Conservation (phyloP, 1,284 basidiomycete genomes). For the Fomitopsis pinicola region DNA sequence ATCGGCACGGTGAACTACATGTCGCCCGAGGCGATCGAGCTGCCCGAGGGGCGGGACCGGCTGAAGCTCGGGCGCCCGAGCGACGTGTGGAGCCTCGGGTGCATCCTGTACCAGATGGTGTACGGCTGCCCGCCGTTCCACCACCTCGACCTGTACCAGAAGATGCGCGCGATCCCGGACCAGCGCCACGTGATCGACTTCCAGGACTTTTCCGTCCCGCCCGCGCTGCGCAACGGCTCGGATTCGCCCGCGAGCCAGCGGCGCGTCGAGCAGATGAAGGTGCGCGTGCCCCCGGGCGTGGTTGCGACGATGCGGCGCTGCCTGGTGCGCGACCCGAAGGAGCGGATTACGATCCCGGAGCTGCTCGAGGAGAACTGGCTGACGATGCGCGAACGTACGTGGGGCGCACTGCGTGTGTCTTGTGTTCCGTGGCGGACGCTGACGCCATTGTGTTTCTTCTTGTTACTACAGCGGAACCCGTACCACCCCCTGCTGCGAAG, state of each 20-base stretch:
- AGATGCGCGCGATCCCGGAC: conserved; percentile 87
- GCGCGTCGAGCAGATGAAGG: conserved; percentile 58
- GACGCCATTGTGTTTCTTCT: too few species aligned
- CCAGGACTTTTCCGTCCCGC: conserved; percentile 60
- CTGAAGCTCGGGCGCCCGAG: conserved; percentile 83
- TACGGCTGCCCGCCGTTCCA: conserved; percentile 95
- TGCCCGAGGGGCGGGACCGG: conserved; percentile 71
- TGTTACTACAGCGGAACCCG: not conserved
- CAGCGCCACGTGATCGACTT: conserved; percentile 69
- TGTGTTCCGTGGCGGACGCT: not conserved
- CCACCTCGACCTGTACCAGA: conserved; percentile 76
- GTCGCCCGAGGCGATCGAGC: conserved; percentile 90
- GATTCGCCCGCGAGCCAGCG: conserved; percentile 29
- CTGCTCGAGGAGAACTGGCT: conserved; percentile 67
- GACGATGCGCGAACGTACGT: conserved; percentile 49
- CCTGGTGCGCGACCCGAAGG: conserved; percentile 68
- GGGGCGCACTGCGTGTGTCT: not conserved
- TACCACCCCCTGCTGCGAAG: conserved; percentile 17
- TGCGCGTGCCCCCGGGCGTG: conserved; percentile 62
- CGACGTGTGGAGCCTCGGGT: conserved; percentile 97
- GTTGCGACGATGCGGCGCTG: conserved; percentile 75
- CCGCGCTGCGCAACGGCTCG: conserved; percentile 28
- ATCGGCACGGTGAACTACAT: conserved; percentile 96
- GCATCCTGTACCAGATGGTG: conserved; percentile 97
- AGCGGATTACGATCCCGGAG: conserved; percentile 79